Evolutionary conservation across 257 asterid species (phyloP), one percentile per base, ranked within the genome.

Genomic region (Solanum infundibuliforme): DNA sequence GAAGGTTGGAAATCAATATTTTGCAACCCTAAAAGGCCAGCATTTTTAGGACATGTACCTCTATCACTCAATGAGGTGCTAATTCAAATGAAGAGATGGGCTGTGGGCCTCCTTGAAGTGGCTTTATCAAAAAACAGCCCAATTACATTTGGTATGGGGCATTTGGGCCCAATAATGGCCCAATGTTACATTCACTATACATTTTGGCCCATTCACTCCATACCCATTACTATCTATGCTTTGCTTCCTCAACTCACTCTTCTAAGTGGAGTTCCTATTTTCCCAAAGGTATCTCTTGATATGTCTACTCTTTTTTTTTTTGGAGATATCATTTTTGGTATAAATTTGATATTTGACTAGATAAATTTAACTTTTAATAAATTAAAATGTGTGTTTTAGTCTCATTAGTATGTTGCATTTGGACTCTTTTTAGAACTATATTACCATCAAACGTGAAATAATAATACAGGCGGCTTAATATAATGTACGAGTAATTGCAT

Each of bases 21-120:
- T 52, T 52, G 62, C 23, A 52, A 89, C 25, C 98, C 98, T 2
- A 31, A 85, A 34, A 93, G 98, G 91, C 89, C 98, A 5, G 96
- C 98, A 36, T 96, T 96, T 89, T 88, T 95, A 18, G 91, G 95
- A 1, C 96, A 93, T 60, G 89, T 90, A 87, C 99, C 98, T 3
- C 93, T 93, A 25, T 12, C 96, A 72, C 92, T 95, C 2, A 60
- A 66, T 36, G 99, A 94, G 23, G 92, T 88, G 5, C 48, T 95
- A 25, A 91, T 89, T 82, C 99, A 95, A 76, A 88, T 71, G 39
- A 94, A 92, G 86, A 83, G 98, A 86, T 96, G 98, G 98, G 69
- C 86, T 2, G 92, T 96, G 8, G 99, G 99, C 36, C 95, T 94
- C 12, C 91, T 93, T 3, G 97, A 96, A 92, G 97, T 96, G 82